Conservation (phyloP, 352 stramenopile genomes). For the Phytophthora cactorum region DNA sequence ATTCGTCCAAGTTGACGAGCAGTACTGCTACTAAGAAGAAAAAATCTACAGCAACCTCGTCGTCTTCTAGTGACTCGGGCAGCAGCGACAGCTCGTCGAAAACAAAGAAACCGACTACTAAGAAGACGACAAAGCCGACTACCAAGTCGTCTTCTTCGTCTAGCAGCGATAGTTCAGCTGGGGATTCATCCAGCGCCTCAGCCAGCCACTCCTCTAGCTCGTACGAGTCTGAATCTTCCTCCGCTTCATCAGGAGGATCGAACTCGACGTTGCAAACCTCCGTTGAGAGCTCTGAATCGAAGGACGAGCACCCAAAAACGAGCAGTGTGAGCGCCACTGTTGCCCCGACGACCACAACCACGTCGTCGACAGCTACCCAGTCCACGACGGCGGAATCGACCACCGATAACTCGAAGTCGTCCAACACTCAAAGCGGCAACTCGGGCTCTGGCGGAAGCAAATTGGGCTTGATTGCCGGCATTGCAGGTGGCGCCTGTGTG, state of each 20-base stretch:
- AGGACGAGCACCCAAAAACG: constrained; percentile 15
- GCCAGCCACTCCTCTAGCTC: constrained; percentile 13
- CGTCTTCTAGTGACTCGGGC: constrained; percentile 30
- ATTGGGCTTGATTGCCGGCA: constrained; percentile 58
- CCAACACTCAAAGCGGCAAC: constrained; percentile 41
- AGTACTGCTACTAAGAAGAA: constrained; percentile 33
- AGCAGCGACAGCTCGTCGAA: constrained; percentile 24
- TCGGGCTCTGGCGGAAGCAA: constrained; percentile 39
- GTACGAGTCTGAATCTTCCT: constrained; percentile 20
- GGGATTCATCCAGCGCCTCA: constrained; percentile 19
- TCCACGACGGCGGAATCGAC: constrained; percentile 35
- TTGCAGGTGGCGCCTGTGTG: constrained; percentile 47
- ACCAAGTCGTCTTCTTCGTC: constrained; percentile 33
- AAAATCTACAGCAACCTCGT: constrained; percentile 20
- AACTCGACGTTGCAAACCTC: constrained; percentile 27
- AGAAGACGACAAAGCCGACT: constrained; percentile 36
- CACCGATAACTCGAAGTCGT: constrained; percentile 27
- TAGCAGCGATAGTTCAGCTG: constrained; percentile 27
- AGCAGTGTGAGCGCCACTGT: constrained; percentile 30
- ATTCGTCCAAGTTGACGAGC: constrained; percentile 36
- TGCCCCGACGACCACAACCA: constrained; percentile 19
- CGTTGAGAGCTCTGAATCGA: constrained; percentile 20
- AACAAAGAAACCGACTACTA: constrained; percentile 34
- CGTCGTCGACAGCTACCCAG: constrained; percentile 21
- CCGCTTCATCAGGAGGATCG: constrained; percentile 15